Base-by-base conservation (phyloP, 768 basidiomycete genomes). In the Leccinum boreale region DNA sequence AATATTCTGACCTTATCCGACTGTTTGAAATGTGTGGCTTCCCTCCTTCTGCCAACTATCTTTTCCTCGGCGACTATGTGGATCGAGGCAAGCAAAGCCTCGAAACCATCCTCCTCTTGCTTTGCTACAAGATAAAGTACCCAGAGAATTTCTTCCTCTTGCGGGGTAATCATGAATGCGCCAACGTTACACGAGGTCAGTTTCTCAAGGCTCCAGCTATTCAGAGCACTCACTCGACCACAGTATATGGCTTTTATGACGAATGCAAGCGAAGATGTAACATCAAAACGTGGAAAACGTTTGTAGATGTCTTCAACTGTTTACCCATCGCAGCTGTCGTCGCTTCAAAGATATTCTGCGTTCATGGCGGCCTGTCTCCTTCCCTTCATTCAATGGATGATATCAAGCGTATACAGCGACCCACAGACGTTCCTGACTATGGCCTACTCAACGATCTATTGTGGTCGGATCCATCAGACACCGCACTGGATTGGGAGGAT, bases 1-100 rank as follows among this genome's bases (percentile, higher is more conserved):
- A 99, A 77, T 99, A 98, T 74, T 92, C 92, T 52, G 97, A 99
- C 80, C 86, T 99, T 67, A 98, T 98, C 67, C 89, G 97, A 53
- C 77, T 99, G 48, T 99, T 99, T 67, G 97, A 98, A 75, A 98
- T 98, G 96, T 98, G 97, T 70, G 97, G 97, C 23, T 99, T 98
- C 74, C 97, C 97, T 26, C 97, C 97, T 5, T 82, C 89, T 5
- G 89, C 94, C 65, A 98, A 98, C 71, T 99, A 98, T 74, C 90
- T 99, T 59, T 99, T 98, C 81, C 83, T 99, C 46, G 97, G 97
- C 46, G 97, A 99, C 77, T 99, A 99, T 69, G 97, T 99, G 69
- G 97, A 99, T 77, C 82, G 97, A 62, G 97, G 97, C 29, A 98
- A 98, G 77, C 96, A 98, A 77, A 94, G 92, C 67, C 84, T 99